Percentiles rank a stretch among this genome's conserved stretches.
These are phyloP conservation scores for Jaltomata sinuosa DNA, from an alignment of 257 asterid genomes.

Conservation along the genomic window DNA sequence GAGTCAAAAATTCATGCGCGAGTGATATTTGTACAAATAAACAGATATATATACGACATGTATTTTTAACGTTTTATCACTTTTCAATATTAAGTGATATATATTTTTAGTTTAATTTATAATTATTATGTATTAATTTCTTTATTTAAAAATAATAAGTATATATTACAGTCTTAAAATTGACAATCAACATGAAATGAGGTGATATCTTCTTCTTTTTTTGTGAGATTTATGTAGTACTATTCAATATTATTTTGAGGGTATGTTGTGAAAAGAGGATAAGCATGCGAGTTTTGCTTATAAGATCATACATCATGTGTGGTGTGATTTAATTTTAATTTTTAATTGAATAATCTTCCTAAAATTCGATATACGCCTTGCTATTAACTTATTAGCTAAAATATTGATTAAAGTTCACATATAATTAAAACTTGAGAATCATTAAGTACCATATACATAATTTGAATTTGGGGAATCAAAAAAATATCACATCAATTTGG, in stretches of 20 bases:
- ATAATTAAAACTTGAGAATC: not conserved
- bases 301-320: not conserved
- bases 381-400: not conserved
- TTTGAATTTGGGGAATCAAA: not conserved
- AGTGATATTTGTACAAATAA: not conserved
- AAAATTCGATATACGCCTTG: not conserved
- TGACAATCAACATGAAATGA: not conserved
- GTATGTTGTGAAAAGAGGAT: not conserved
- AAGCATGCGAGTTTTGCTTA: too few relatives aligned
- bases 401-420: not conserved
- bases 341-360: not conserved
- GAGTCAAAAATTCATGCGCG: not conserved
- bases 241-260: not conserved
- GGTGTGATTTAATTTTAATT: not conserved
- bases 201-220: not conserved
- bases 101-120: not conserved
- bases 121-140: too few relatives aligned
- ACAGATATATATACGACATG: not conserved
- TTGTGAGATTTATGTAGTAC: not conserved
- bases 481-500: not conserved
- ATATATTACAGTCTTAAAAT: too few relatives aligned
- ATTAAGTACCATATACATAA: not conserved
- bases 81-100: not conserved
- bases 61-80: not conserved
- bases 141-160: too few relatives aligned